phyloP scores from a whole-genome alignment of 225 moss, liverwort and hornwort species.

The Bryoerythrophyllum caledonicum region DNA sequence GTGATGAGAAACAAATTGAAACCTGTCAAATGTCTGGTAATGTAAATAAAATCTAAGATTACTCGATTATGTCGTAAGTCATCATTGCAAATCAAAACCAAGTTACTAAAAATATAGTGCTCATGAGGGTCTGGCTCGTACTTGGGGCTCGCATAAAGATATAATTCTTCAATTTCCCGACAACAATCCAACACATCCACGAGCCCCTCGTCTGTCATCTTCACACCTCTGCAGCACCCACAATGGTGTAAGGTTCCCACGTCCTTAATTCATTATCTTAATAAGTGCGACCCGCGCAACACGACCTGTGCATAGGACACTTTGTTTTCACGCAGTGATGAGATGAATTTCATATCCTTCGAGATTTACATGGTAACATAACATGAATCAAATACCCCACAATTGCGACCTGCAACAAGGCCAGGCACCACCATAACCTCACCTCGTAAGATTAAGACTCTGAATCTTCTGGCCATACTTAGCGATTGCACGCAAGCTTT shows the following conservation, averaged over 20 bases:
- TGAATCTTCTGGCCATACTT: constrained; percentile 57
- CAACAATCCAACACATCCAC: constrained; percentile 62
- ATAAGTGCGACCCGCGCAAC: constrained; percentile 14
- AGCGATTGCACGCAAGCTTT: constrained; percentile 55
- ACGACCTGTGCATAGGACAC: constrained; percentile 1
- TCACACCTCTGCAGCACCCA: constrained; percentile 80
- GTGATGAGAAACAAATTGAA: neutral
- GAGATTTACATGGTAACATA: constrained; percentile 7
- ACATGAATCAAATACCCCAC: neutral
- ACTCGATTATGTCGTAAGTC: neutral
- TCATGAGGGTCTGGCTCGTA: constrained; percentile 38
- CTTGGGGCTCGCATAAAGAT: constrained; percentile 93
- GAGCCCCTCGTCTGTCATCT: constrained; percentile 85
- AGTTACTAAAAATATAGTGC: constrained; percentile 26
- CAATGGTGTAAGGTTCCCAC: constrained; percentile 17
- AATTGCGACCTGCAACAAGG: constrained; percentile 15
- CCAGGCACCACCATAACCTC: constrained; percentile 11
- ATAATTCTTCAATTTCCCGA: constrained; percentile 72
- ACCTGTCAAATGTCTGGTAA: constrained; percentile 2
- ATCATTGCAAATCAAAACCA: constrained; percentile 28
- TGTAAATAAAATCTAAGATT: neutral
- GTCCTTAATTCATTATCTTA: neutral
- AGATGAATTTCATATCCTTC: neutral
- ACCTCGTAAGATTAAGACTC: constrained; percentile 89
- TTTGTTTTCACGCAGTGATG: constrained; percentile 7